These are phyloP conservation scores for Teratosphaeriaceae sp. DNA, from an alignment of 2,329 filamentous ascomycete species.

Conservation along the genomic window DNA sequence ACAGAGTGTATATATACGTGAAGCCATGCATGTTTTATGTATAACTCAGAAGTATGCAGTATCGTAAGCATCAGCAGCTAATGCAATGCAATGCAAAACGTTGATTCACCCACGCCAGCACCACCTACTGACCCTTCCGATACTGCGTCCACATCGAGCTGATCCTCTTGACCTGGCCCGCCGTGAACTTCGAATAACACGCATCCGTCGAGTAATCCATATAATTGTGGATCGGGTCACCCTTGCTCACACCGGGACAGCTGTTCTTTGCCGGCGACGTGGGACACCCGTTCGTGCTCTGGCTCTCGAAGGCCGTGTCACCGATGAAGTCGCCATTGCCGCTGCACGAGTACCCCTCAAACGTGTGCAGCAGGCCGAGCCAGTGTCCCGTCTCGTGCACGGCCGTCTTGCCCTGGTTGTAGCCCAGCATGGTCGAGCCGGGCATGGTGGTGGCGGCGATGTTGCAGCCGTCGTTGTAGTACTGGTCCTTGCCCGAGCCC, in stretches of 20 bases:
- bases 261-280: conserved; percentile 41
- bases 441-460: conserved; percentile 53
- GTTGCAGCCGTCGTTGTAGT: conserved; percentile 51
- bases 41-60: no score
- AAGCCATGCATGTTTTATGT: no score
- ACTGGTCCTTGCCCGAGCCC: conserved; percentile 27
- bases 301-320: conserved; percentile 37
- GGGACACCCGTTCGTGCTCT: conserved; percentile 51
- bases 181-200: conserved; percentile 49
- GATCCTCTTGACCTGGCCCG: conserved; percentile 45
- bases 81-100: no score
- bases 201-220: conserved; percentile 55
- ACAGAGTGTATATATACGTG: no score
- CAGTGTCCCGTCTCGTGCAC: conserved; percentile 45
- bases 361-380: conserved; percentile 42
- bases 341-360: conserved; percentile 40
- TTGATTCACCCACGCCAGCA: no score
- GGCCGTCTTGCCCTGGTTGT: conserved; percentile 42
- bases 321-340: conserved; percentile 40
- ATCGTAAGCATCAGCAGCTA: no score
- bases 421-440: conserved; percentile 42
- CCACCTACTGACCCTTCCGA: conserved; percentile 15
- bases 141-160: conserved; percentile 45
- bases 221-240: conserved; percentile 52
- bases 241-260: conserved; percentile 40